phyloP scores from a whole-genome alignment of 2,329 filamentous ascomycete species.

The Beauveria medogensis region DNA sequence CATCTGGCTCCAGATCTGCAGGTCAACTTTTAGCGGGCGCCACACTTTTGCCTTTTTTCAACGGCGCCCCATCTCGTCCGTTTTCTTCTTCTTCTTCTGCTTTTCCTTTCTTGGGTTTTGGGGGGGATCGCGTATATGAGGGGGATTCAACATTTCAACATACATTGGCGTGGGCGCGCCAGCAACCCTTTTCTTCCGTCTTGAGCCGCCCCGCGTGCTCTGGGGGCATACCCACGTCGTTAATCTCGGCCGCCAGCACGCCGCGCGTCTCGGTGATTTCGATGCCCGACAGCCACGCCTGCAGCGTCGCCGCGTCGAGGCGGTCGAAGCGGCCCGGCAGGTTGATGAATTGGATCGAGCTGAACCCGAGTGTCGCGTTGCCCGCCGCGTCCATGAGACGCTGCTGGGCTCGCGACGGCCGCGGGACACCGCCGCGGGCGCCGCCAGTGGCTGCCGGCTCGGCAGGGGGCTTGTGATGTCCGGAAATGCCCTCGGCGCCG shows the following conservation, averaged over 20 bases:
- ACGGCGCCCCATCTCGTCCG: too few relatives aligned
- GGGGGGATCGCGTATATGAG: too few relatives aligned
- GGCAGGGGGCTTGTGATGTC: neutral
- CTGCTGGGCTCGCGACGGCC: neutral
- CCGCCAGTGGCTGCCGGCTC: neutral
- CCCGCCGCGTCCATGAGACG: conserved; percentile 13
- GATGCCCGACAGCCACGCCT: conserved; percentile 20
- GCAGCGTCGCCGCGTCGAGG: conserved; percentile 20
- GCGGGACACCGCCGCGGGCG: neutral
- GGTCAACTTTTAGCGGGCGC: neutral
- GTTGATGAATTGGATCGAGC: conserved; percentile 15
- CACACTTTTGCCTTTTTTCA: neutral
- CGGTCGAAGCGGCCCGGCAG: conserved; percentile 19
- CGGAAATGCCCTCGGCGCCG: neutral
- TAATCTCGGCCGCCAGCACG: conserved; percentile 17
- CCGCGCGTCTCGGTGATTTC: conserved; percentile 16
- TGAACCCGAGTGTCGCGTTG: conserved; percentile 21
- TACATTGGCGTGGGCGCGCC: conserved; percentile 23
- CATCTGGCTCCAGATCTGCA: conserved; percentile 21
- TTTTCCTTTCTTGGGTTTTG: neutral
- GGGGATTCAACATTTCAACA: neutral
- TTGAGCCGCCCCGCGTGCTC: conserved; percentile 15
- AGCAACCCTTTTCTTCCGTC: conserved; percentile 19
- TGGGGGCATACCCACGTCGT: conserved; percentile 19
- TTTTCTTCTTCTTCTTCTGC: too few relatives aligned